Percentiles rank a stretch among this genome's conserved stretches.
Conservation (phyloP, 176 grass and related monocot genomes). For the Avena insularis region DNA sequence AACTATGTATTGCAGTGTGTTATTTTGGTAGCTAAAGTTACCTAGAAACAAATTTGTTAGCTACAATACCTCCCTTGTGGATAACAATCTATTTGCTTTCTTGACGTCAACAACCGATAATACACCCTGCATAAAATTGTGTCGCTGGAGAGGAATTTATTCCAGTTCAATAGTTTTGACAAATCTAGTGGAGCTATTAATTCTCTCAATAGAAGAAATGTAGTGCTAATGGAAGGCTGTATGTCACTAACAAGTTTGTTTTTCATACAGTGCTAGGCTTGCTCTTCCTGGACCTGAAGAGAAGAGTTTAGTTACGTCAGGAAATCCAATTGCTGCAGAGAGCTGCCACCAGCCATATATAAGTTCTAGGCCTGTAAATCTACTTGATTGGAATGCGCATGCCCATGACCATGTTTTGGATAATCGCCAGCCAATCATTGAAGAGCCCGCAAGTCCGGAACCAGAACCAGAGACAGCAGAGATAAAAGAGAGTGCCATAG, state of each 20-base stretch:
- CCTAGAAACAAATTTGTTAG: not conserved
- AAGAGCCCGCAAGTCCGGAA: constrained; percentile 81
- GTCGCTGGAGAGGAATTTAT: not conserved
- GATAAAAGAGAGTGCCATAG: constrained; percentile 61
- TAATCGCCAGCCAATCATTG: constrained; percentile 72
- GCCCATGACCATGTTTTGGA: constrained; percentile 36
- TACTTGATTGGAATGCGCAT: constrained; percentile 48
- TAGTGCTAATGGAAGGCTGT: not conserved
- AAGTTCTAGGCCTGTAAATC: constrained; percentile 26
- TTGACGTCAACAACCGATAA: constrained; percentile 1
- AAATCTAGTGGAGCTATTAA: constrained; percentile 23
- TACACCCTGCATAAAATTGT: not conserved
- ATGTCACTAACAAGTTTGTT: constrained; percentile 33
- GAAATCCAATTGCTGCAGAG: constrained; percentile 30
- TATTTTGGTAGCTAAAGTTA: constrained; percentile 4
- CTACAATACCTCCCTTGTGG: constrained; percentile 15
- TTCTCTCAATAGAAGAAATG: not conserved
- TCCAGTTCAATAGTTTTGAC: constrained; percentile 21
- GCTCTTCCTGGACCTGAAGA: constrained; percentile 78
- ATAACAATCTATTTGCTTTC: constrained; percentile 31
- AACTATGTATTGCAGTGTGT: constrained; percentile 9
- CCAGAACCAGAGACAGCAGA: constrained; percentile 51
- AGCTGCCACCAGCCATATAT: constrained; percentile 27
- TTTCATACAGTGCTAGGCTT: constrained; percentile 75
- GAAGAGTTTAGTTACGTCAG: constrained; percentile 52